Conservation (phyloP, 1,284 basidiomycete genomes). For the Sanghuangporus weigelae region DNA sequence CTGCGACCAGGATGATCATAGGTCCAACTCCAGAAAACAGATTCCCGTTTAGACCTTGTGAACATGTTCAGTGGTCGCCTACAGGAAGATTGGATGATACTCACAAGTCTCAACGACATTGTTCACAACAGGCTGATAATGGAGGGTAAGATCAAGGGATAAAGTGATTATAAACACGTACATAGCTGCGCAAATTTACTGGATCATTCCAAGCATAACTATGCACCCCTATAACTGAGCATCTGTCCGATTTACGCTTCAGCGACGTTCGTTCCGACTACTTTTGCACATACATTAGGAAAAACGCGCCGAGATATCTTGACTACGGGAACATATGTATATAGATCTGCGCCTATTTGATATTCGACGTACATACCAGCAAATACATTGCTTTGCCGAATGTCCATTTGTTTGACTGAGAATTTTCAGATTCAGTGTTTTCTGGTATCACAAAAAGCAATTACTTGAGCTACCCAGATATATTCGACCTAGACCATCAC, state of each 20-base stretch:
- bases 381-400: slow-evolving; percentile 4
- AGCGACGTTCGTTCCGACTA: background rate
- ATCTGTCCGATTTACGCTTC: background rate
- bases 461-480: background rate
- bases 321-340: background rate
- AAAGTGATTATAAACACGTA: background rate
- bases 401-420: slow-evolving; percentile 2
- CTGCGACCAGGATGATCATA: background rate
- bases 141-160: background rate
- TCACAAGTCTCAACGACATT: background rate
- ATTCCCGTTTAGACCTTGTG: background rate
- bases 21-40: background rate
- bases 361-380: background rate
- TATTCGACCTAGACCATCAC: background rate
- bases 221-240: background rate
- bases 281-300: background rate
- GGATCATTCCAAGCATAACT: background rate
- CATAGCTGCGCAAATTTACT: background rate
- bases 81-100: background rate
- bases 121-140: background rate
- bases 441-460: background rate
- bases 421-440: background rate
- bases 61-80: background rate
- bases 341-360: background rate
- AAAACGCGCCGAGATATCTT: background rate